phyloP scores from a whole-genome alignment of 2,329 filamentous ascomycete species.

The Akanthomyces muscarius region DNA sequence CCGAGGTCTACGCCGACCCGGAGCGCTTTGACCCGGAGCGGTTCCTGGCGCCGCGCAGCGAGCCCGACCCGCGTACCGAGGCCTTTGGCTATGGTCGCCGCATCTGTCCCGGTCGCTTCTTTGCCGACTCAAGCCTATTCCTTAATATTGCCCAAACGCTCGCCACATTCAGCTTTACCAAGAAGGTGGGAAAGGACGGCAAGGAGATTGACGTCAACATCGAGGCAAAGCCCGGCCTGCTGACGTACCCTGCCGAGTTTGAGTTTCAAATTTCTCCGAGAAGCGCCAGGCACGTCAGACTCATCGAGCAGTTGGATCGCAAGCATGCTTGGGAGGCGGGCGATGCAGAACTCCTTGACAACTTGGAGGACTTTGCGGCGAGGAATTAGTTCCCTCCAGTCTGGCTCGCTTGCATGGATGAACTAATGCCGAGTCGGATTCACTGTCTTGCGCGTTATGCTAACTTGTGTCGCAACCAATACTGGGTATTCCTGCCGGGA shows the following conservation, averaged over 20 bases:
- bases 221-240: not conserved
- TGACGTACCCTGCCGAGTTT: not conserved
- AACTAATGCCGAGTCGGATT: too few species aligned
- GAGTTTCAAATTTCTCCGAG: not conserved
- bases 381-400: conserved; percentile 4
- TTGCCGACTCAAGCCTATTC: conserved; percentile 31
- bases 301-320: not conserved
- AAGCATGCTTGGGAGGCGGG: not conserved
- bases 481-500: too few species aligned
- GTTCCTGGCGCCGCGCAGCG: conserved; percentile 27
- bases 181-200: not conserved
- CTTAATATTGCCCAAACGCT: conserved; percentile 38
- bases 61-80: conserved; percentile 26
- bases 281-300: not conserved
- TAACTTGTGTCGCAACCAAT: too few species aligned
- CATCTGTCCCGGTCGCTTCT: conserved; percentile 31
- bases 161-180: conserved; percentile 38
- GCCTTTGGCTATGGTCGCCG: conserved; percentile 36
- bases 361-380: not conserved
- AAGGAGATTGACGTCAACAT: not conserved
- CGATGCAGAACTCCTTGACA: not conserved
- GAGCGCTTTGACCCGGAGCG: conserved; percentile 32
- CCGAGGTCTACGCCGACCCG: conserved; percentile 55
- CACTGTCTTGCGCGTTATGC: too few species aligned
- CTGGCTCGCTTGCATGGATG: too few species aligned